Evolutionary conservation across 768 basidiomycete genomes (phyloP).

Genomic region (Auricularia heimuer): DNA sequence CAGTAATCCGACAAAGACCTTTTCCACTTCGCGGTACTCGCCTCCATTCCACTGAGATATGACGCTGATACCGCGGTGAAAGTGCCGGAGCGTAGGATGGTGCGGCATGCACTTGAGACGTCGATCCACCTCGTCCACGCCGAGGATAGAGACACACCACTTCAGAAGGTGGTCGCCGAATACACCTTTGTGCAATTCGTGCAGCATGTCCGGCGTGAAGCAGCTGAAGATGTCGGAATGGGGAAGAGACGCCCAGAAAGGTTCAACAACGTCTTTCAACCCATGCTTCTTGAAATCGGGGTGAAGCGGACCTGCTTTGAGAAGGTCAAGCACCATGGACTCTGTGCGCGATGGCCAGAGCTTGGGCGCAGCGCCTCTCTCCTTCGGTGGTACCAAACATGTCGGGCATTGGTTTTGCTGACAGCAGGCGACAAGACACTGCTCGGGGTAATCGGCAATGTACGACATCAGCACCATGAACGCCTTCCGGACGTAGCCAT

Average conservation of each 20-base stretch:
- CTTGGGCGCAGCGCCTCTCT: constrained; percentile 7
- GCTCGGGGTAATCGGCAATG: constrained; percentile 18
- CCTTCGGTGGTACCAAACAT: constrained; percentile 6
- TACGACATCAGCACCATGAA: constrained; percentile 16
- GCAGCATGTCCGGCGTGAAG: constrained; percentile 34
- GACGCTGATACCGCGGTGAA: constrained; percentile 20
- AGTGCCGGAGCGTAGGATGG: constrained; percentile 11
- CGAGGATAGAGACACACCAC: constrained; percentile 21
- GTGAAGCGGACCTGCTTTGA: not conserved
- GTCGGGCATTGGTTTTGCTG: constrained; percentile 11
- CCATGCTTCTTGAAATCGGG: not conserved
- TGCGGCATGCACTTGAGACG: constrained; percentile 11
- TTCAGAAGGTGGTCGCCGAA: constrained; percentile 35
- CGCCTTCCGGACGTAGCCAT: constrained; percentile 22
- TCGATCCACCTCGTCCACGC: constrained; percentile 11
- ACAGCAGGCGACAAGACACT: constrained; percentile 14
- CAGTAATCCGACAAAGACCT: constrained; percentile 20
- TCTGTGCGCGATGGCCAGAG: not conserved
- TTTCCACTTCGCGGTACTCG: not conserved
- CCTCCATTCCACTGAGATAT: constrained; percentile 7
- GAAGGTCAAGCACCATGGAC: not conserved
- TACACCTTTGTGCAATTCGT: constrained; percentile 39
- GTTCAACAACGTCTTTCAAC: constrained; percentile 8
- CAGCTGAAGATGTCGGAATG: constrained; percentile 28
- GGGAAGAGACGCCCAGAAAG: constrained; percentile 34